Evolutionary conservation across 2,329 filamentous ascomycete genomes (phyloP).

Genomic region (Fusarium dimerum): DNA sequence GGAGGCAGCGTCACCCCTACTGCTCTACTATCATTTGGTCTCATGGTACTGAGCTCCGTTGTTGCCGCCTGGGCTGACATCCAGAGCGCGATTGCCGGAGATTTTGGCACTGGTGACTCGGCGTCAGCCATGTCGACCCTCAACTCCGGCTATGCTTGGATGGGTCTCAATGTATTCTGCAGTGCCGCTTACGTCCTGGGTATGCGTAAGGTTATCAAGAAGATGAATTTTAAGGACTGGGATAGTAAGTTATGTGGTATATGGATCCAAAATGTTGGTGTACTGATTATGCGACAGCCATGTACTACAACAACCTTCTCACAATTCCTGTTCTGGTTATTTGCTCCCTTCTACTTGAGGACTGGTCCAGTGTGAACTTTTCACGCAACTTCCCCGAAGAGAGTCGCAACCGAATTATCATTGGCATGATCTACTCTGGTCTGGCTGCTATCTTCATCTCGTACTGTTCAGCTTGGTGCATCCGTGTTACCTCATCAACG

Average conservation of each 20-base stretch:
- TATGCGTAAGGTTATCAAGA: conserved; percentile 98
- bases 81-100: conserved; percentile 73
- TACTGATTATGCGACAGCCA: conserved; percentile 63
- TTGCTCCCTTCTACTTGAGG: conserved; percentile 80
- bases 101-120: conserved; percentile 58
- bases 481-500: conserved; percentile 93
- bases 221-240: conserved; percentile 99
- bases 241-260: conserved; percentile 71
- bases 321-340: conserved; percentile 89
- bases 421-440: conserved; percentile 93
- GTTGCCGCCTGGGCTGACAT: conserved; percentile 98
- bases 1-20: conserved; percentile 87
- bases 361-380: conserved; percentile 89
- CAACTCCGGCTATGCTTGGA: conserved; percentile 96
- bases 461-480: conserved; percentile 99
- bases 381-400: conserved; percentile 84
- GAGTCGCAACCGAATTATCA: conserved; percentile 74
- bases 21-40: conserved; percentile 87
- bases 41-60: conserved; percentile 95
- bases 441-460: conserved; percentile 95
- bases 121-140: conserved; percentile 81
- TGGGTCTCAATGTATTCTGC: conserved; percentile 95
- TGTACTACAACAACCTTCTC: conserved; percentile 99
- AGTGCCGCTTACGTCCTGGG: conserved; percentile 85
- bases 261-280: conserved; percentile 1